phyloP scores from a whole-genome alignment of 1,284 basidiomycete species.

The Inonotus hispidus region DNA sequence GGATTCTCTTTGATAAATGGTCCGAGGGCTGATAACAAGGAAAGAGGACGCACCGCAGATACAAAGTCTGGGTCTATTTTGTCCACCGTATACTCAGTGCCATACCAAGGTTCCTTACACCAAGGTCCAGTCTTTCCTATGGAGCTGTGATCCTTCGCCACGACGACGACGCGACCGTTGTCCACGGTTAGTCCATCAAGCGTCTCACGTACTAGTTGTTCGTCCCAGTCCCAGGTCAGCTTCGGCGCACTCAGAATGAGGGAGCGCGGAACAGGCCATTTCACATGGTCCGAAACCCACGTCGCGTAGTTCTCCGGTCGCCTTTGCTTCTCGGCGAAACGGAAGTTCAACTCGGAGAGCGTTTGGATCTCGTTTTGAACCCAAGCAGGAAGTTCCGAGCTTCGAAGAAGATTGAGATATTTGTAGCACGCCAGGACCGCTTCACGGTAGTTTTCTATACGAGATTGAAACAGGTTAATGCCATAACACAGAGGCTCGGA shows the following conservation, averaged over 20 bases:
- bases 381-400: constrained; percentile 64
- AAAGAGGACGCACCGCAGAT: constrained; percentile 42
- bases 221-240: constrained; percentile 76
- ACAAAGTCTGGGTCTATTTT: constrained; percentile 63
- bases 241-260: constrained; percentile 72
- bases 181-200: constrained; percentile 58
- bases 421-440: constrained; percentile 77
- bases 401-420: constrained; percentile 80
- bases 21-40: neutral
- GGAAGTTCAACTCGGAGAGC: constrained; percentile 77
- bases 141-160: constrained; percentile 66
- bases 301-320: constrained; percentile 80
- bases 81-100: constrained; percentile 74
- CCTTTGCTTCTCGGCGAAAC: constrained; percentile 79
- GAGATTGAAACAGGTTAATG: constrained; percentile 5
- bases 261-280: constrained; percentile 77
- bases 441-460: constrained; percentile 70
- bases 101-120: constrained; percentile 81
- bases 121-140: constrained; percentile 47
- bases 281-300: constrained; percentile 72
- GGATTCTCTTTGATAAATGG: neutral
- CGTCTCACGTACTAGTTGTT: constrained; percentile 56
- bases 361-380: constrained; percentile 77
- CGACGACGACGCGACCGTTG: constrained; percentile 70
- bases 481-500: constrained; percentile 6